Base-by-base conservation (phyloP, 2,329 filamentous ascomycete species). In the Neophaeococcomyces mojaviensis region DNA sequence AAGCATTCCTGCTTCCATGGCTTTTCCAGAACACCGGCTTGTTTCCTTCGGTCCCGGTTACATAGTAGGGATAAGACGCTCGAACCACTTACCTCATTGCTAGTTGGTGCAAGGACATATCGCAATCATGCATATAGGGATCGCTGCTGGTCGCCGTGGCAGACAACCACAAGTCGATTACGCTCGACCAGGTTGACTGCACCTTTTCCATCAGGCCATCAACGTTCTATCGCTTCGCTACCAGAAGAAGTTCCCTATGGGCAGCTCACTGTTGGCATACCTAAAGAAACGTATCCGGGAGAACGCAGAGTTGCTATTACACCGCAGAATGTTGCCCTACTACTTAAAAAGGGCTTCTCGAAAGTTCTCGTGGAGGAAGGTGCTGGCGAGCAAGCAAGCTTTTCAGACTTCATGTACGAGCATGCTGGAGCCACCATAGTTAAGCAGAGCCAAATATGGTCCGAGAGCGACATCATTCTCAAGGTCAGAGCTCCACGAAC, bases 241-340 rank as follows among this genome's bases (percentile, higher is more conserved):
- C 22, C 41, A 24, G 32, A 44, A 22, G 22, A 44, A 20, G 58
- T 62, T 19, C 85, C 87, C 0, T 94, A 88, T 63, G 69, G 76
- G 16, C 71, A 81, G 36, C 74, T 94, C 46, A 84, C 80, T 3
- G 79, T 95, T 39, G 88, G 88, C 48, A 78, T 92, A 3, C 87
- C 87, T 12, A 79, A 77, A 48, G 88, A 95, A 65, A 83, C 78
- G n/a, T 88, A 77, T 58, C 77, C 81, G 1, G 79, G 82, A 48
- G 88, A 95, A 68, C 81, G 84, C 34, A 84, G 88, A 41, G 88
- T 94, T 12, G 86, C 88, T 24, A 74, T 94, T 46, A 90, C 86
- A 0, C 88, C 88, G 1, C 79, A 86, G 53, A 94, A 94, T 68
- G 86, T 88, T 13, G 77, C 82, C 2, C 69, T 94, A 1, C 69